These are phyloP conservation scores for Tulasnella sp. DNA, from an alignment of 768 basidiomycete species.

Conservation along the genomic window DNA sequence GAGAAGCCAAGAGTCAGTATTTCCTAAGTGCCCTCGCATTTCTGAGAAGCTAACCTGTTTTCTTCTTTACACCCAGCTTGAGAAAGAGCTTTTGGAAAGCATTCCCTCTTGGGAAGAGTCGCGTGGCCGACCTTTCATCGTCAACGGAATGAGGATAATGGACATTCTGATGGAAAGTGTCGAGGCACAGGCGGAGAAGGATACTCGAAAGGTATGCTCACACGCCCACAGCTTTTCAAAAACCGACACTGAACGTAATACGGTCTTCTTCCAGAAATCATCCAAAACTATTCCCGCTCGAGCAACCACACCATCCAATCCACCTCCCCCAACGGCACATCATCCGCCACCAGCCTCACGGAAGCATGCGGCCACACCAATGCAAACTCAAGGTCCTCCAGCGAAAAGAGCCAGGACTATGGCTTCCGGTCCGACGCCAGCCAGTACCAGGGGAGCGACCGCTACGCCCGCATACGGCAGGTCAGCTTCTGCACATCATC, in stretches of 20 bases:
- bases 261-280: not conserved
- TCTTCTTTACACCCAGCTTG: conserved; percentile 58
- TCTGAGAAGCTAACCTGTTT: not conserved
- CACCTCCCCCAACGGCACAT: not conserved
- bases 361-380: conserved; percentile 30
- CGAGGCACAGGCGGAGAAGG: conserved; percentile 49
- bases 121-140: conserved; percentile 73
- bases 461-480: conserved; percentile 7
- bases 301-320: conserved; percentile 29
- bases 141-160: conserved; percentile 81
- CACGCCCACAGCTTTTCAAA: not conserved
- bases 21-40: not conserved
- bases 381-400: conserved; percentile 2
- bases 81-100: conserved; percentile 76
- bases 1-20: conserved; percentile 86
- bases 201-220: conserved; percentile 17
- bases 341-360: conserved; percentile 15
- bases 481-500: too few relatives aligned
- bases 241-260: not conserved
- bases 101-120: conserved; percentile 88
- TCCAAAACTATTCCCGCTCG: conserved; percentile 22
- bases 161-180: conserved; percentile 74
- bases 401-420: conserved; percentile 2
- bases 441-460: not conserved
- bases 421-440: not conserved